A percentile compares a stretch with the other conserved stretches of the same genome.
Conservation (phyloP, 352 stramenopile species). For the Pythium sp. region DNA sequence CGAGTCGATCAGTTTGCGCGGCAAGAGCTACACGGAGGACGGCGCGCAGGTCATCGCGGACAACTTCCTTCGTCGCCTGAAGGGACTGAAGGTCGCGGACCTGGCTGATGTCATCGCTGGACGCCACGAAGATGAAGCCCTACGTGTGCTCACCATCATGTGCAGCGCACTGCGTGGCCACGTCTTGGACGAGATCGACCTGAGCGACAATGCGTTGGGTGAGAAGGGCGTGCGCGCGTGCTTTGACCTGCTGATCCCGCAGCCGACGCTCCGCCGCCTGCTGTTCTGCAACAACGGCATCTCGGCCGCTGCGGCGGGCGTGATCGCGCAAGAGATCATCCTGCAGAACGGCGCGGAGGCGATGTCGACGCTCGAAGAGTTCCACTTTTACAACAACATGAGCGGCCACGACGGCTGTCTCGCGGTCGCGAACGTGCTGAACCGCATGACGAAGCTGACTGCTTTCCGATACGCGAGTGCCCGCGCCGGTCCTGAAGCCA, state of each 20-base stretch:
- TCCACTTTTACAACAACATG: conserved; percentile 89
- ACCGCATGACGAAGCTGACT: conserved; percentile 43
- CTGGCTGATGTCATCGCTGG: conserved; percentile 92
- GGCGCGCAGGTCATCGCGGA: conserved; percentile 57
- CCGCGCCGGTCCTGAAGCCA: conserved; percentile 53
- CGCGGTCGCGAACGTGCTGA: conserved; percentile 55
- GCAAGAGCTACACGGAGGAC: conserved; percentile 77
- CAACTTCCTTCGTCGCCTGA: conserved; percentile 46
- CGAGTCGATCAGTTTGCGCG: conserved; percentile 55
- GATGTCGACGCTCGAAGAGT: conserved; percentile 56
- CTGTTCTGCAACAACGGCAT: conserved; percentile 83
- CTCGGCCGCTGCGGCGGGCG: conserved; percentile 51
- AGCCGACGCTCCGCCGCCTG: conserved; percentile 54
- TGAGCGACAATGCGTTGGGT: conserved; percentile 77
- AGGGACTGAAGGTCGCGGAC: conserved; percentile 66
- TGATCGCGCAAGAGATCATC: conserved; percentile 70
- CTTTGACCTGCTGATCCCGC: conserved; percentile 69
- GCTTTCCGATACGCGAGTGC: conserved; percentile 69
- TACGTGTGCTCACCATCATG: conserved; percentile 84
- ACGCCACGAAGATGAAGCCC: conserved; percentile 85
- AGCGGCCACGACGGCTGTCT: conserved; percentile 68
- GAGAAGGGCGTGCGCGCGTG: conserved; percentile 77
- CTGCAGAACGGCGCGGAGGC: conserved; percentile 50
- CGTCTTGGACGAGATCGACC: conserved; percentile 82
- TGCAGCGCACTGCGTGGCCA: conserved; percentile 72